Percentiles rank a stretch among this genome's conserved stretches.
Conservation (phyloP, 176 grass and related monocot species). For the Phoenix roebelenii region DNA sequence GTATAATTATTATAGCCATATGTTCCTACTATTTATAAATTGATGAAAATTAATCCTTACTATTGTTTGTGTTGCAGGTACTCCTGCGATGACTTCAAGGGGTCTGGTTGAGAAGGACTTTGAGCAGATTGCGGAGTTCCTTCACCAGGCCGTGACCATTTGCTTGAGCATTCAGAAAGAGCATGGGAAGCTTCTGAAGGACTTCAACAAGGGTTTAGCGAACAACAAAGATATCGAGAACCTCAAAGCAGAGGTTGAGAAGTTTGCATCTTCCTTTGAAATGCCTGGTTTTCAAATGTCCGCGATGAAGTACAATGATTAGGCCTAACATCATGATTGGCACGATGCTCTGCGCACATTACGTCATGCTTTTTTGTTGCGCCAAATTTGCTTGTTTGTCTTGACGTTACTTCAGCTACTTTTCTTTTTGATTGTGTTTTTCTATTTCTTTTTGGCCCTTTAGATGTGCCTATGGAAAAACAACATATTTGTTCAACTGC, state of each 20-base stretch:
- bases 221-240: conserved; percentile 70
- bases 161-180: conserved; percentile 88
- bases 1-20: too few species aligned
- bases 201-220: conserved; percentile 83
- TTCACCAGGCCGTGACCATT: conserved; percentile 81
- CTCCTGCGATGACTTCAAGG: conserved; percentile 86
- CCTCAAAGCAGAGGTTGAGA: conserved; percentile 65
- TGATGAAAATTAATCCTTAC: not conserved
- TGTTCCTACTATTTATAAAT: too few species aligned
- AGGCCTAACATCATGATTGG: conserved; percentile 1
- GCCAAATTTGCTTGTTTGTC: too few species aligned
- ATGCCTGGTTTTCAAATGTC: conserved; percentile 84
- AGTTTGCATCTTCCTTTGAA: conserved; percentile 73
- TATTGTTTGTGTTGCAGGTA: conserved; percentile 30
- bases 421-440: too few species aligned
- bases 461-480: too few species aligned
- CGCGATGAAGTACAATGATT: conserved; percentile 93
- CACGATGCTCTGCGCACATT: too few species aligned
- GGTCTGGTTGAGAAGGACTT: conserved; percentile 93
- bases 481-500: too few species aligned
- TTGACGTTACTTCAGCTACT: too few species aligned
- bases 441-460: too few species aligned
- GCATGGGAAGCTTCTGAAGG: conserved; percentile 74
- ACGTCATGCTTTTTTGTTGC: too few species aligned
- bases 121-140: conserved; percentile 86